Evolutionary conservation across 2,329 filamentous ascomycete species (phyloP), one percentile per base, ranked within the genome.

Genomic region (Metarhizium album): DNA sequence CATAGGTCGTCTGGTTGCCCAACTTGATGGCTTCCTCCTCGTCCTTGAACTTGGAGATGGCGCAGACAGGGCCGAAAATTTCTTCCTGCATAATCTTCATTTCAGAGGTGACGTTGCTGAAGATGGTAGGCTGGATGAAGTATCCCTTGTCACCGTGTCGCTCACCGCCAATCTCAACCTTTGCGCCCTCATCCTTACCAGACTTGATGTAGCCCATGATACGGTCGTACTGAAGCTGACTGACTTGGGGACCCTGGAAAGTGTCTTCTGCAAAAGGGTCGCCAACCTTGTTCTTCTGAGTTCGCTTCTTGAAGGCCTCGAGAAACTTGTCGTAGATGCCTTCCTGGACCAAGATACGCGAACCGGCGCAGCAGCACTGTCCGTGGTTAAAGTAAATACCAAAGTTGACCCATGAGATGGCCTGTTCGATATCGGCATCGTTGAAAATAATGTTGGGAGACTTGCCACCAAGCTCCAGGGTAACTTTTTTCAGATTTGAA

Each of bases 51-150:
- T 91, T 94, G 73, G 84, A 78, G 60, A 95, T 84, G 61, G 85
- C 79, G 73, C 83, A 87, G 57, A 95, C 89, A 53, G 89, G 89
- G 57, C 89, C 89, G 67, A 95, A 95, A 67, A 95, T 93, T 74
- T 95, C 89, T 73, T 94, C 87, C 69, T 88, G 80, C 73, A 90
- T 83, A 64, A 95, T 93, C 80, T 87, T 90, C 87, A 93, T 94
- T 69, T 91, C 80, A 58, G 82, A 71, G 47, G 74, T 80, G 58
- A 93, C 88, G 64, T 89, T 83, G 69, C 80, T 83, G 78, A 95
- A 94, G 74, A 95, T 88, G 63, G 89, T 95, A 40, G 89, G 89
- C 76, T 91, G 75, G 70, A 94, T 91, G 76, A 91, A 94, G 80
- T 87, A 94, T 55, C 87, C 87, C 76, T 89, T 83, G 64, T 75